A percentile compares a stretch with the other conserved stretches of the same genome.
Conservation (phyloP, 1,139 yeast genomes). For the Sugiyamaella grinbergsii region DNA sequence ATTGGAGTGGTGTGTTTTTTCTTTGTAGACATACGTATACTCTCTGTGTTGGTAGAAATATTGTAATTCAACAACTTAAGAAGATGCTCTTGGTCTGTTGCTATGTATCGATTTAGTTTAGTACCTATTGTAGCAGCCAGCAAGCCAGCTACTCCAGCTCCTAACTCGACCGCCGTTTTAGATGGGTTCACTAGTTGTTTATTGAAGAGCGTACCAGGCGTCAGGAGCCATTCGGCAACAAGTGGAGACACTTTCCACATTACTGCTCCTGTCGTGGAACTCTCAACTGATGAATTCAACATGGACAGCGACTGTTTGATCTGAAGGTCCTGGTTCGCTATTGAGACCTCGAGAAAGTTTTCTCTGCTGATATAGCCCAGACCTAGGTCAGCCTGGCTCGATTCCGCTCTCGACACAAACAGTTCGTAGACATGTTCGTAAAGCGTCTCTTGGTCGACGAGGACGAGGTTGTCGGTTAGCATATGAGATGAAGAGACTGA, state of each 20-base stretch:
- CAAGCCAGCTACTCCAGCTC: constrained; percentile 66
- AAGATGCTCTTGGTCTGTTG: constrained; percentile 64
- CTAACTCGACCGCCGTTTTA: constrained; percentile 57
- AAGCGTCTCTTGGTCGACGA: constrained; percentile 38
- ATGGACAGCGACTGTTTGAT: constrained; percentile 44
- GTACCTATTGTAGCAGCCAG: constrained; percentile 53
- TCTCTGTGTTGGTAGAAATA: constrained; percentile 45
- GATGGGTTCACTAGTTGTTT: constrained; percentile 24
- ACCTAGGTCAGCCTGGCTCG: constrained; percentile 42
- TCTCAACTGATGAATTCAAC: constrained; percentile 44
- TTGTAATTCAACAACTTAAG: constrained; percentile 55
- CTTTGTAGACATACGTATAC: constrained; percentile 3
- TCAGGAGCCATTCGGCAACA: constrained; percentile 56
- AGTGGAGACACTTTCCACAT: constrained; percentile 61
- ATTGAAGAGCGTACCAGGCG: constrained; percentile 5
- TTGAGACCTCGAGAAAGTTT: constrained; percentile 41
- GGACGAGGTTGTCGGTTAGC: constrained; percentile 30
- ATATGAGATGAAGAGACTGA: background rate
- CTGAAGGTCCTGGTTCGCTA: constrained; percentile 40
- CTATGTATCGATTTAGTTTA: constrained; percentile 47
- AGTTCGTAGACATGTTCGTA: constrained; percentile 55
- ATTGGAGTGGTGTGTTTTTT: constrained; percentile 4
- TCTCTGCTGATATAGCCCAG: constrained; percentile 54
- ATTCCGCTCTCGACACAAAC: constrained; percentile 44
- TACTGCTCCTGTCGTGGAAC: constrained; percentile 68